phyloP scores from a whole-genome alignment of 148 eudicot genomes.

The Suaeda aralocaspica region DNA sequence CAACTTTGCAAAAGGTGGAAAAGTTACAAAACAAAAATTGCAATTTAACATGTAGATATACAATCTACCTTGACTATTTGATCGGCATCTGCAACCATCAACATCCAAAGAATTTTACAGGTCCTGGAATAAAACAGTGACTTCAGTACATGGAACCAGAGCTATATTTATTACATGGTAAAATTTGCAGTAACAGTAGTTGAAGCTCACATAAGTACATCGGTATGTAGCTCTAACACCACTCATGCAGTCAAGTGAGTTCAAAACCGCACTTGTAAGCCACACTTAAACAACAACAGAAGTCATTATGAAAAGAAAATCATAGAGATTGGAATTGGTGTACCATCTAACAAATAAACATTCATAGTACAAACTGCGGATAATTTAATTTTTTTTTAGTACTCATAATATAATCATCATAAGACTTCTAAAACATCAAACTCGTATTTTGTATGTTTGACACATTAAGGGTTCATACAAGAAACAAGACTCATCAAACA shows the following conservation, averaged over 20 bases:
- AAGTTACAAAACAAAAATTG: background rate
- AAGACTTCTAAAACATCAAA: background rate
- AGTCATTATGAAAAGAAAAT: too few species aligned
- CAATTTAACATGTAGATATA: background rate
- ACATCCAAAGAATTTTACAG: background rate
- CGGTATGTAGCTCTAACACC: background rate
- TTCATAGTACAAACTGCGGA: background rate
- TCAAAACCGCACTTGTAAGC: too few species aligned
- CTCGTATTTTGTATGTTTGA: too few species aligned
- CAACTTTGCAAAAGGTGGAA: slow-evolving; percentile 13
- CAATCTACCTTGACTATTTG: background rate
- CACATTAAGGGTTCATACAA: too few species aligned
- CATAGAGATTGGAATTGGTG: too few species aligned
- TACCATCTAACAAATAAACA: too few species aligned
- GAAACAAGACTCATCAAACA: too few species aligned
- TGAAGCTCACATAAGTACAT: background rate
- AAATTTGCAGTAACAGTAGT: background rate
- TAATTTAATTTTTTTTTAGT: background rate
- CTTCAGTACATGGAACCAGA: background rate
- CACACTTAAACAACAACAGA: too few species aligned
- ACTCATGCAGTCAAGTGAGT: too few species aligned
- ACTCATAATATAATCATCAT: background rate
- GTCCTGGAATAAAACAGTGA: slow-evolving; percentile 14
- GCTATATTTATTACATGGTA: background rate
- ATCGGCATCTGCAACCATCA: slow-evolving; percentile 11